Evolutionary conservation across 805 yeast species (phyloP).

Genomic region (Teunomyces gatunensis): DNA sequence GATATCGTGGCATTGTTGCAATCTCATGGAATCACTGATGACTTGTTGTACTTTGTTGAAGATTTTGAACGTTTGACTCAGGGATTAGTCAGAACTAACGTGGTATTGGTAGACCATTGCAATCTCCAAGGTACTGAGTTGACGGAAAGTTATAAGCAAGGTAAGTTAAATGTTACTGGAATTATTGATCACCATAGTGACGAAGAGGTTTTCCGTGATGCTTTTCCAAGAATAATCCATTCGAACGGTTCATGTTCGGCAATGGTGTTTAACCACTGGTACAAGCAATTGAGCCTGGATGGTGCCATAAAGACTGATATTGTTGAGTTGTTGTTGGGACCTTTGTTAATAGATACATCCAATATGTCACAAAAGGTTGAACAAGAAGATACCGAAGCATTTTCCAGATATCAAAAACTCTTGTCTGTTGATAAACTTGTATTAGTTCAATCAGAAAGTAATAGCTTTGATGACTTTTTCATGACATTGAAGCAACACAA

Average conservation of each 20-base stretch:
- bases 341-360: slow-evolving; percentile 74
- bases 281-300: slow-evolving; percentile 16
- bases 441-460: not conserved
- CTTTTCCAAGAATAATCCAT: slow-evolving; percentile 59
- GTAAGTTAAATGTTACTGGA: slow-evolving; percentile 41
- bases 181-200: slow-evolving; percentile 91
- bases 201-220: slow-evolving; percentile 46
- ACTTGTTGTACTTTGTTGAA: slow-evolving; percentile 61
- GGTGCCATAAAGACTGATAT: slow-evolving; percentile 27
- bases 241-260: slow-evolving; percentile 78
- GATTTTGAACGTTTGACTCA: slow-evolving; percentile 45
- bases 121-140: slow-evolving; percentile 50
- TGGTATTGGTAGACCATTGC: slow-evolving; percentile 84
- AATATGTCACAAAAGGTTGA: slow-evolving; percentile 66
- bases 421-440: slow-evolving; percentile 5
- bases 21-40: slow-evolving; percentile 43
- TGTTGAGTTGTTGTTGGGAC: slow-evolving; percentile 55
- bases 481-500: slow-evolving; percentile 47
- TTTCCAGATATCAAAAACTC: slow-evolving; percentile 32
- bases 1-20: slow-evolving; percentile 62
- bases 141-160: slow-evolving; percentile 22
- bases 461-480: slow-evolving; percentile 9
- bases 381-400: slow-evolving; percentile 49
- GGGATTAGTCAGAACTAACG: slow-evolving; percentile 18
- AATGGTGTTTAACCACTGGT: slow-evolving; percentile 66